These are phyloP conservation scores for Colletotrichum camelliae DNA, from an alignment of 2,329 filamentous ascomycete species.

Conservation along the genomic window DNA sequence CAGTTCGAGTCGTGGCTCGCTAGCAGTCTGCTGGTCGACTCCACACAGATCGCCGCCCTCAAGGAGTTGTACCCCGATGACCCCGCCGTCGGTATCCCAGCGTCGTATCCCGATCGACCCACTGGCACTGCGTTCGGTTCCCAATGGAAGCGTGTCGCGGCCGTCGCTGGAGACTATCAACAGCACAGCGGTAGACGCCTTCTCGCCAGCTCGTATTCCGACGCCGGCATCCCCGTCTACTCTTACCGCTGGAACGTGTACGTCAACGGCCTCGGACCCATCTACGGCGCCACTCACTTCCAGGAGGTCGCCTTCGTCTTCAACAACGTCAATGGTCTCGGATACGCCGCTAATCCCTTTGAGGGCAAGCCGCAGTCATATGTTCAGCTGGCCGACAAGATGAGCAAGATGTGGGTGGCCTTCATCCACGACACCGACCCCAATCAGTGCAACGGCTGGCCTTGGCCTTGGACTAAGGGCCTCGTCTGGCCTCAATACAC, in stretches of 20 bases:
- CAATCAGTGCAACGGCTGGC: constrained; percentile 28
- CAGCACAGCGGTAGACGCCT: constrained; percentile 62
- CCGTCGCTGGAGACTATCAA: constrained; percentile 63
- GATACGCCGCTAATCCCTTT: constrained; percentile 56
- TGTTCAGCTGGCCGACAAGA: constrained; percentile 46
- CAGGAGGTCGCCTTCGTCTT: constrained; percentile 46
- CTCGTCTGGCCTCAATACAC: constrained; percentile 50
- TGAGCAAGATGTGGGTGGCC: constrained; percentile 56
- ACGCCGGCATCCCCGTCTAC: constrained; percentile 54
- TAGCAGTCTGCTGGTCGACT: constrained; percentile 37
- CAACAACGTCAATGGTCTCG: constrained; percentile 52
- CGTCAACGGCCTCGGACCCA: constrained; percentile 17
- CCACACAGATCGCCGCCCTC: constrained; percentile 25
- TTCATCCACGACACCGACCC: constrained; percentile 53
- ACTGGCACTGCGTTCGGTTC: constrained; percentile 66
- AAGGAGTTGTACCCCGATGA: constrained; percentile 55
- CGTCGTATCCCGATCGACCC: constrained; percentile 38
- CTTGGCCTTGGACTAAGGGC: not conserved
- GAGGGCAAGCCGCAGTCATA: constrained; percentile 45
- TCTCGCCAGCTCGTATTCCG: constrained; percentile 57
- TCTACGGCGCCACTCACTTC: constrained; percentile 31
- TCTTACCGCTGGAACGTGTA: constrained; percentile 54
- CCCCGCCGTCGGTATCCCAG: constrained; percentile 57
- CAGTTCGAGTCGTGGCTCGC: constrained; percentile 51
- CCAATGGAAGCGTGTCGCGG: constrained; percentile 68